These are phyloP conservation scores for Punica granatum DNA, from an alignment of 345 rosid genomes.

Conservation along the genomic window DNA sequence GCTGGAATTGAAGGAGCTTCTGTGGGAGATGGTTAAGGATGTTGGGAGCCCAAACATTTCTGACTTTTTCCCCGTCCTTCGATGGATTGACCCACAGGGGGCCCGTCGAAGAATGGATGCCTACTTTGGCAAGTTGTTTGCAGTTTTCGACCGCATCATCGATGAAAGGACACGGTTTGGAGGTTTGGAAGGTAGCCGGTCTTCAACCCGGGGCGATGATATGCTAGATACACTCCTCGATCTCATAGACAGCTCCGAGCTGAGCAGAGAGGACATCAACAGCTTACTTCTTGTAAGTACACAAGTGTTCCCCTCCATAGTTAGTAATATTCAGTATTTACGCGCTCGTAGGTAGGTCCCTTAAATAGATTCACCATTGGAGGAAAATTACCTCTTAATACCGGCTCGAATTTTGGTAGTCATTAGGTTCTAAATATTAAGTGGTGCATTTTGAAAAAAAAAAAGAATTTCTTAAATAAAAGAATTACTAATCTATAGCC, in stretches of 20 bases:
- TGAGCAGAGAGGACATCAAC: conserved; percentile 12
- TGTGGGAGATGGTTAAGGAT: conserved; percentile 19
- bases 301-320: background rate
- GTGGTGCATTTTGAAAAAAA: no score
- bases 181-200: background rate
- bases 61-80: conserved; percentile 25
- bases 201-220: conserved; percentile 10
- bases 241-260: conserved; percentile 12
- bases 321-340: no score
- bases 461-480: no score
- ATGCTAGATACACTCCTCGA: conserved; percentile 27
- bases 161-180: background rate
- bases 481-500: no score
- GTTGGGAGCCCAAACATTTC: conserved; percentile 31
- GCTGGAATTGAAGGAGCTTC: conserved; percentile 12
- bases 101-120: conserved; percentile 11
- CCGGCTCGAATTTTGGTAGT: no score
- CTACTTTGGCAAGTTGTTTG: conserved; percentile 13
- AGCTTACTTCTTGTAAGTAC: background rate
- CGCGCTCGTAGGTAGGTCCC: no score
- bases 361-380: no score
- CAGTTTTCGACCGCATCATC: conserved; percentile 10
- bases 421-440: no score
- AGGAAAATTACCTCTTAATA: no score
- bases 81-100: conserved; percentile 22